Evolutionary conservation across 2,329 filamentous ascomycete species (phyloP).

Genomic region (Albifimbria verrucaria): DNA sequence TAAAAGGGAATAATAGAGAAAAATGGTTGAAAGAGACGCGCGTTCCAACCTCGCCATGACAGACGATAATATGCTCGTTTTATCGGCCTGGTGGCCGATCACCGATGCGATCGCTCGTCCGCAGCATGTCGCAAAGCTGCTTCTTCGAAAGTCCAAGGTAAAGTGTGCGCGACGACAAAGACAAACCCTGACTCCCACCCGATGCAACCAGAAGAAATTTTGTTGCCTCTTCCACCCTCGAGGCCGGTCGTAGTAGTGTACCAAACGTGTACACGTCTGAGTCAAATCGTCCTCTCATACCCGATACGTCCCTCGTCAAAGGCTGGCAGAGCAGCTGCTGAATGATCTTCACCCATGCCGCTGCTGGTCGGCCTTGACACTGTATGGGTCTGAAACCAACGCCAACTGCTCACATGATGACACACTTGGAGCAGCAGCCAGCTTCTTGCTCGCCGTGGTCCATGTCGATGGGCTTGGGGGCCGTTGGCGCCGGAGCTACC

Average conservation of each 20-base stretch:
- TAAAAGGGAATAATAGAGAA: not conserved
- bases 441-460: slow-evolving; percentile 64
- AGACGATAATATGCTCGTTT: not conserved
- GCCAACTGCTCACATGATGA: slow-evolving; percentile 68
- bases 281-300: not conserved
- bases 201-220: slow-evolving; percentile 25
- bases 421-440: slow-evolving; percentile 82
- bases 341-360: slow-evolving; percentile 10
- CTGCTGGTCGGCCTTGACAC: slow-evolving; percentile 7
- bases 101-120: slow-evolving; percentile 2
- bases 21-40: not conserved
- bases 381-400: not conserved
- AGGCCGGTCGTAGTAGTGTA: not conserved
- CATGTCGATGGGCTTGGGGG: slow-evolving; percentile 69
- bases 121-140: slow-evolving; percentile 6
- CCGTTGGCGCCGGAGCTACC: slow-evolving; percentile 59
- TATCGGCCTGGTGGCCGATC: not conserved
- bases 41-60: not conserved
- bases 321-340: no score
- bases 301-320: slow-evolving; percentile 3
- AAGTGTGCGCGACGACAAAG: slow-evolving; percentile 20
- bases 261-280: not conserved
- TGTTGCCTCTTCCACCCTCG: not conserved
- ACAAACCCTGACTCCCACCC: slow-evolving; percentile 36
- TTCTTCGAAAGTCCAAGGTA: slow-evolving; percentile 16